Evolutionary conservation across 441 rosid species (phyloP).

Genomic region (Croton setiger): DNA sequence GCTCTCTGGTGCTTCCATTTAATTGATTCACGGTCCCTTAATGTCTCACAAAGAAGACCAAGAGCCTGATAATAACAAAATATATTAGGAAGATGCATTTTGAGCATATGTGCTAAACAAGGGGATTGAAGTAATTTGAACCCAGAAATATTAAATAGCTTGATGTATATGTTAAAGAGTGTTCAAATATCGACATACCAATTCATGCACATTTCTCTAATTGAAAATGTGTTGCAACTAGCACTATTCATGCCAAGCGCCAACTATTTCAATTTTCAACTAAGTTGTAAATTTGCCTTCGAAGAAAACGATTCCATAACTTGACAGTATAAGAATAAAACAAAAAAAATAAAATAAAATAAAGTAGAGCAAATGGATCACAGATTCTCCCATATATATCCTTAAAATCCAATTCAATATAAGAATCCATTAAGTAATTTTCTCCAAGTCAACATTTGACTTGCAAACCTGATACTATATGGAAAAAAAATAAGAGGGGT

Average conservation of each 20-base stretch:
- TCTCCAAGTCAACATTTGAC: background rate
- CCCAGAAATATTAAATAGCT: background rate
- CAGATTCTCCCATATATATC: background rate
- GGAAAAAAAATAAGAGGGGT: background rate
- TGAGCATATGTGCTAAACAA: background rate
- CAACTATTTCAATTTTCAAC: background rate
- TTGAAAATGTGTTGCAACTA: background rate
- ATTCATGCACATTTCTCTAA: background rate
- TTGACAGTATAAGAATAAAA: background rate
- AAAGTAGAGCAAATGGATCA: background rate
- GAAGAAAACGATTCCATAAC: background rate
- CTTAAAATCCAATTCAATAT: background rate
- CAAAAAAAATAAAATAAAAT: no score
- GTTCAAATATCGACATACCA: background rate
- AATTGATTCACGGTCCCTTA: slow-evolving; percentile 48
- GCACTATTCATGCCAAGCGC: background rate
- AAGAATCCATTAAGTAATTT: background rate
- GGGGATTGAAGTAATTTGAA: slow-evolving; percentile 1
- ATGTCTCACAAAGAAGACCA: slow-evolving; percentile 64
- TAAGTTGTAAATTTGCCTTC: background rate
- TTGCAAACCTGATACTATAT: background rate
- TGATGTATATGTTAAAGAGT: background rate
- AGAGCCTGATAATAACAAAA: slow-evolving; percentile 56
- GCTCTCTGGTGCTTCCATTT: slow-evolving; percentile 46
- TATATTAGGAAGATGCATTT: background rate